A percentile compares a stretch with the other conserved stretches of the same genome.
Conservation (phyloP, 306 rosid species). For the Pyrus pyrifolia region DNA sequence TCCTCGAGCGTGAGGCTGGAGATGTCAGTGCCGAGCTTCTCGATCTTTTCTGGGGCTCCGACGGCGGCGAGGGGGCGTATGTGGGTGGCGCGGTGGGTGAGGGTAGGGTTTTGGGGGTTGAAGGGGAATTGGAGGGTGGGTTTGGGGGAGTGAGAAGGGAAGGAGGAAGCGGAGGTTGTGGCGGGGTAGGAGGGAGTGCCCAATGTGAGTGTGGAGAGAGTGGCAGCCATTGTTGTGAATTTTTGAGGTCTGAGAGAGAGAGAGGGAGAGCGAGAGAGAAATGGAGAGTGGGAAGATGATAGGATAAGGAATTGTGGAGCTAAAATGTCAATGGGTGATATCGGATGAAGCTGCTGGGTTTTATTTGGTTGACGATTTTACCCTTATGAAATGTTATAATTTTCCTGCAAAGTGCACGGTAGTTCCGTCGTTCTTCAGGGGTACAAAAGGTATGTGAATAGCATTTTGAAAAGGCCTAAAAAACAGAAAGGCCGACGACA, state of each 20-base stretch:
- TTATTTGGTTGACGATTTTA: not conserved
- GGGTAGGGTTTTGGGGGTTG: conserved; percentile 10
- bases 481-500: accelerated
- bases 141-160: conserved; percentile 28
- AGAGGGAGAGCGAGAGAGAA: not conserved
- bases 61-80: conserved; percentile 67
- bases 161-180: conserved; percentile 17
- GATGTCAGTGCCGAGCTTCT: conserved; percentile 57
- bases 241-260: not conserved
- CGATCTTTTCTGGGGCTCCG: conserved; percentile 50
- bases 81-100: conserved; percentile 38
- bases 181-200: conserved; percentile 34
- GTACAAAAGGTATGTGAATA: not conserved
- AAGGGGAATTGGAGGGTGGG: conserved; percentile 41
- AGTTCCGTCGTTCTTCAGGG: not conserved
- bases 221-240: conserved; percentile 38
- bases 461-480: not conserved
- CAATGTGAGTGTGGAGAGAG: conserved; percentile 49
- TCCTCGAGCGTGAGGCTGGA: conserved; percentile 74
- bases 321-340: not conserved
- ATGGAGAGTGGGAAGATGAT: conserved; percentile 4
- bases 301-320: conserved; percentile 27
- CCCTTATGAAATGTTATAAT: not conserved
- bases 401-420: accelerated
- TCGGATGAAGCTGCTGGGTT: not conserved